phyloP scores from a whole-genome alignment of 1,139 yeast genomes.

The Candida tunisiensis region DNA sequence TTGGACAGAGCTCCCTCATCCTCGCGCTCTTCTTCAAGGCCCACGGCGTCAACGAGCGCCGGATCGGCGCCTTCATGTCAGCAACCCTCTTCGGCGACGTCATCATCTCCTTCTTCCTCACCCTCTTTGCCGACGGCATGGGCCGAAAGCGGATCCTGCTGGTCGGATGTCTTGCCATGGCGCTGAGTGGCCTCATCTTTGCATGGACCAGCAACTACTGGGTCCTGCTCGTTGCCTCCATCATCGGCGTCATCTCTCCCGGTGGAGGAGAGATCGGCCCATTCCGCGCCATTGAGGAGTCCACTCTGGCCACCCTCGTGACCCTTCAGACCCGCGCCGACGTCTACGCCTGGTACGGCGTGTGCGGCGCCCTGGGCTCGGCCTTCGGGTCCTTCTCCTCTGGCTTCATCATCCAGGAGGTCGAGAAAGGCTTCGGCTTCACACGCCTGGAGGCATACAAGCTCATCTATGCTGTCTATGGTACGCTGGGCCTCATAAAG shows the following conservation, averaged over 20 bases:
- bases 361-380: slow-evolving; percentile 56
- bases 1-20: slow-evolving; percentile 71
- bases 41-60: slow-evolving; percentile 35
- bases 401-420: slow-evolving; percentile 39
- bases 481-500: slow-evolving; percentile 39
- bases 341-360: slow-evolving; percentile 53
- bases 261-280: slow-evolving; percentile 93
- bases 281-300: slow-evolving; percentile 77
- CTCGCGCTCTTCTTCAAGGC: slow-evolving; percentile 50
- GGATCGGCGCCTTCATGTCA: slow-evolving; percentile 72
- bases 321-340: slow-evolving; percentile 51
- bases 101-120: slow-evolving; percentile 45
- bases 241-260: slow-evolving; percentile 63
- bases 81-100: slow-evolving; percentile 72
- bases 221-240: slow-evolving; percentile 45
- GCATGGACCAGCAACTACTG: slow-evolving; percentile 33
- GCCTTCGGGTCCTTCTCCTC: slow-evolving; percentile 58
- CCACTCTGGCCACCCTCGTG: slow-evolving; percentile 69
- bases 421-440: slow-evolving; percentile 20
- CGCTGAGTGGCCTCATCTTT: slow-evolving; percentile 49
- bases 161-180: slow-evolving; percentile 56
- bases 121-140: slow-evolving; percentile 64
- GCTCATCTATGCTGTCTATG: slow-evolving; percentile 38
- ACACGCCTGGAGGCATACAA: slow-evolving; percentile 33
- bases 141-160: slow-evolving; percentile 58